A percentile compares a stretch with the other conserved stretches of the same genome.
Evolutionary conservation across 164 flowering plant genomes (phyloP).

Genomic region (Vitis rupestris): DNA sequence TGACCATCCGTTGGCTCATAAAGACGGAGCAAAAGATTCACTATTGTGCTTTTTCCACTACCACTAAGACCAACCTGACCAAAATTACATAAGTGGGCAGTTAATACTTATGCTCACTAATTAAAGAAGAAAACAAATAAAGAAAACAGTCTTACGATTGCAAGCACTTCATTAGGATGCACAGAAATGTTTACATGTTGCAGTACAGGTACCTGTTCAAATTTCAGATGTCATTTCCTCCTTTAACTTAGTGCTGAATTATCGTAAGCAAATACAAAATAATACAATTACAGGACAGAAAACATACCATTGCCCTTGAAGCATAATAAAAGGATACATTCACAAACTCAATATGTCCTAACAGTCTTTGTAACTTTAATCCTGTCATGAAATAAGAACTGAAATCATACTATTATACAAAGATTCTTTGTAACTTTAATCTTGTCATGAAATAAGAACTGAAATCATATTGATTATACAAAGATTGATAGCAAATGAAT

Average conservation of each 20-base stretch:
- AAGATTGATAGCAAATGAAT: background rate
- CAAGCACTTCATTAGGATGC: constrained; percentile 81
- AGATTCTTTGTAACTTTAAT: constrained; percentile 39
- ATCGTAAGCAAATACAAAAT: background rate
- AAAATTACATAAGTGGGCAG: constrained; percentile 2
- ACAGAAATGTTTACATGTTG: constrained; percentile 58
- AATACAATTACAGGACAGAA: background rate
- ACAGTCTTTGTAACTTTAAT: constrained; percentile 48
- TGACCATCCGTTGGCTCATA: constrained; percentile 91
- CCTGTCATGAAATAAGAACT: constrained; percentile 42
- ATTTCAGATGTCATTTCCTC: constrained; percentile 1
- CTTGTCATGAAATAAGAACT: constrained; percentile 41
- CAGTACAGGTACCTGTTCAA: constrained; percentile 66
- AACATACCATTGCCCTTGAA: constrained; percentile 58
- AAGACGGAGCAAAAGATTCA: constrained; percentile 84
- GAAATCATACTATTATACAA: background rate
- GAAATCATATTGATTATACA: background rate
- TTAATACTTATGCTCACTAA: background rate
- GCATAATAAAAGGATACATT: constrained; percentile 74
- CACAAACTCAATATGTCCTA: constrained; percentile 68
- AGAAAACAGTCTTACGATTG: constrained; percentile 57
- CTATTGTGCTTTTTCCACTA: constrained; percentile 92
- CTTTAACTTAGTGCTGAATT: background rate
- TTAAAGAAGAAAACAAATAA: background rate
- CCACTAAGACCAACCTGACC: constrained; percentile 94